These are phyloP conservation scores for Aureococcus anophagefferens DNA, from an alignment of 108 stramenopile genomes.

Conservation along the genomic window DNA sequence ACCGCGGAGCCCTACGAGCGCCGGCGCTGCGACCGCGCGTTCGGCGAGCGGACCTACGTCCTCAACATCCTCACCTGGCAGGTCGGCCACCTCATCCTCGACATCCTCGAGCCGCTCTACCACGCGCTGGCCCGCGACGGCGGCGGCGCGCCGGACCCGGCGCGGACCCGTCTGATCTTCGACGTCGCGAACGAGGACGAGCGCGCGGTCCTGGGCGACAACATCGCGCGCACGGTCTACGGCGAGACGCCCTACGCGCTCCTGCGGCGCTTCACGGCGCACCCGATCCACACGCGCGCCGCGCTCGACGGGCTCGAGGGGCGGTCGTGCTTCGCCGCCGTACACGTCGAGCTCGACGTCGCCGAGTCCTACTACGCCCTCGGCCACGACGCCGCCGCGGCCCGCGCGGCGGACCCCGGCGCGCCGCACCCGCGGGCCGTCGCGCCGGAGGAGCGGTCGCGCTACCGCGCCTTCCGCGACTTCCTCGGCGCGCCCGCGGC, in stretches of 20 bases:
- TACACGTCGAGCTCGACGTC: neutral
- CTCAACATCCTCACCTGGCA: constrained; percentile 10
- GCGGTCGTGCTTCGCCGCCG: neutral
- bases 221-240: neutral
- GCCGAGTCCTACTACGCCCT: neutral
- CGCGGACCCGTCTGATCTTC: neutral
- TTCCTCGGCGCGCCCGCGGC: neutral
- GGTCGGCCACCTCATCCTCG: constrained; percentile 12
- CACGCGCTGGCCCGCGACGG: neutral
- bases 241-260: constrained; percentile 1
- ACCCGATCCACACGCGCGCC: neutral
- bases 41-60: neutral
- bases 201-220: neutral
- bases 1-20: neutral
- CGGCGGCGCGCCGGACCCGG: neutral
- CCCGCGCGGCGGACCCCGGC: neutral
- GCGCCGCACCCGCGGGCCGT: neutral
- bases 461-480: neutral
- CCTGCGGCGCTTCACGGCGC: neutral
- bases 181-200: neutral
- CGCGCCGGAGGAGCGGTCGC: neutral
- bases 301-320: constrained; percentile 1
- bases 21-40: neutral
- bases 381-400: neutral
- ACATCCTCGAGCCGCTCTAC: constrained; percentile 10